Percentiles rank a stretch among this genome's conserved stretches.
Conservation (phyloP, 495 filamentous ascomycete genomes). For the Hyaloscypha hepaticicola region DNA sequence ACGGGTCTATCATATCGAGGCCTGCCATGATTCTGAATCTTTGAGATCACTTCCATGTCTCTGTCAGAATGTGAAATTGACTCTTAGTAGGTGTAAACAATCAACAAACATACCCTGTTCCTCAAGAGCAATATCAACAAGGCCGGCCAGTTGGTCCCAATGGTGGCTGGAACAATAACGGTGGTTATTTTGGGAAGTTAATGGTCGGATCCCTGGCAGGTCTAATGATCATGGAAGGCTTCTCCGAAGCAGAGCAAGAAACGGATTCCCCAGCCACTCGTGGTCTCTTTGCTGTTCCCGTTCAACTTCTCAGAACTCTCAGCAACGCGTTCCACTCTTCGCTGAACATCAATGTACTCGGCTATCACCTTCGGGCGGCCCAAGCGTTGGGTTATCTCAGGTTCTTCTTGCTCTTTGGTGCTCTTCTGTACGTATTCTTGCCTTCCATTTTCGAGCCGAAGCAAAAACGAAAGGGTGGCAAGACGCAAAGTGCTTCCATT, state of each 20-base stretch:
- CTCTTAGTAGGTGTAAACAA: constrained; percentile 7
- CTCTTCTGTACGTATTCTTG: constrained; percentile 65
- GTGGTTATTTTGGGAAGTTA: constrained; percentile 61
- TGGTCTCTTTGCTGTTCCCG: constrained; percentile 68
- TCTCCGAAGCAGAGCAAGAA: constrained; percentile 56
- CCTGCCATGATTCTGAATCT: too few relatives aligned
- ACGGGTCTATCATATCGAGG: too few relatives aligned
- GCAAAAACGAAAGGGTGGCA: constrained; percentile 36
- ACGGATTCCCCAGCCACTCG: constrained; percentile 59
- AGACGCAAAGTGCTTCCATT: constrained; percentile 36
- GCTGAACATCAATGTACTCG: constrained; percentile 43
- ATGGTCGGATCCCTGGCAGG: constrained; percentile 92
- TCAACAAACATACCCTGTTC: constrained; percentile 29
- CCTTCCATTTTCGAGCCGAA: constrained; percentile 63
- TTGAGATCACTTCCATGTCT: too few relatives aligned
- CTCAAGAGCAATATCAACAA: constrained; percentile 47
- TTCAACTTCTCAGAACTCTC: constrained; percentile 49
- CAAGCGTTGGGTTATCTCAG: constrained; percentile 52
- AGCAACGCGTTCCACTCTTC: constrained; percentile 15
- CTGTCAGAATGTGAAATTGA: background rate
- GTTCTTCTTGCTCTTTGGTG: constrained; percentile 60
- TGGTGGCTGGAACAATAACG: constrained; percentile 41
- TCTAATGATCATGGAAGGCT: constrained; percentile 83
- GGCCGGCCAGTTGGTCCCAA: constrained; percentile 44
- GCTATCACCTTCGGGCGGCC: constrained; percentile 42